Evolutionary conservation across 2,329 filamentous ascomycete species (phyloP), one percentile per base, ranked within the genome.

Genomic region (Fusarium setosum): DNA sequence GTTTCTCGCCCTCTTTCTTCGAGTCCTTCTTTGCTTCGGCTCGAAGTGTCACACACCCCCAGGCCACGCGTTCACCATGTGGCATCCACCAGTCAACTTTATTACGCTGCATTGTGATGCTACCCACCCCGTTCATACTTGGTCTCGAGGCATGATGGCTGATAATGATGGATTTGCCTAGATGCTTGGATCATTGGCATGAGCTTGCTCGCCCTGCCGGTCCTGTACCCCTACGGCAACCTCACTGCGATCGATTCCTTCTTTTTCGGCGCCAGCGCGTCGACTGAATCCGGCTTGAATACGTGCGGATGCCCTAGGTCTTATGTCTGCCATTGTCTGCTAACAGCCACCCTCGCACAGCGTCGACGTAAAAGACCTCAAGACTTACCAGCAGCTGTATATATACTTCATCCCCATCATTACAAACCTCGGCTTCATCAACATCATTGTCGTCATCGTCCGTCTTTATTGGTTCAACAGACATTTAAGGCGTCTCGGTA

Each of bases 251-350:
- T 83, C 15, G 82, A 85, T 71, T 76, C 80, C 18, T 83, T 79
- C 69, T 82, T 84, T 69, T 82, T 84, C 26, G 82, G 82, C 10
- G 77, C 76, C 55, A 84, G 82, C 65, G 76, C 77, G 1, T 80
- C 80, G 1, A 85, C 83, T 4, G 81, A 82, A 61, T 83, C 82
- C 0, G 83, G 83, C 0, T 71, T 86, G n/a, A 85, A 84, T 61
- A 79, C 81, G 81, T 84, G 53, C 23, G 78, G 74, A n/a, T 15
- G 6, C 18, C 13, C 20, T n/a, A n/a, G n/a, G n/a, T n/a, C 4
- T 20, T 17, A n/a, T 15, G 24, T 29, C 41, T 15, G 3, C 5
- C 2, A 5, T 1, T 34, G 17, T 24, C 31, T 9, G 26, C 26
- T 47, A 8, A 47, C 12, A 11, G 23, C n/a, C 29, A 6, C 10